Evolutionary conservation across 805 yeast species (phyloP).

Genomic region (Barnettozyma sucrosica): DNA sequence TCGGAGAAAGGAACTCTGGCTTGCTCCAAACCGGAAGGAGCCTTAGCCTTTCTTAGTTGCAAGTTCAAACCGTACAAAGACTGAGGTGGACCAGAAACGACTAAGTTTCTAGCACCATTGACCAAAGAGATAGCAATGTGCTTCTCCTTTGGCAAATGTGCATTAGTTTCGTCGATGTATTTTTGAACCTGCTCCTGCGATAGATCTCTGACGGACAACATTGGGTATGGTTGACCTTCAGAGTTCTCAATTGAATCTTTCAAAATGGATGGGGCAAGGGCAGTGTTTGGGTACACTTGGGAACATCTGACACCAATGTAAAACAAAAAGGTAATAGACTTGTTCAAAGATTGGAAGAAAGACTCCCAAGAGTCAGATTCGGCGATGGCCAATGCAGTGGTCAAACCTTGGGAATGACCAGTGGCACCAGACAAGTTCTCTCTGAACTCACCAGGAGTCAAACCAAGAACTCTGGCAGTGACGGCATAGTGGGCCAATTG

Average conservation of each 20-base stretch:
- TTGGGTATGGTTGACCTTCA: conserved; percentile 96
- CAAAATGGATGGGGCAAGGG: conserved; percentile 87
- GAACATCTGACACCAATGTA: conserved; percentile 91
- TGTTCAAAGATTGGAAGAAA: conserved; percentile 63
- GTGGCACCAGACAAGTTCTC: conserved; percentile 65
- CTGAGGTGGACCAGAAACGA: conserved; percentile 97
- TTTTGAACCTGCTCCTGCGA: conserved; percentile 71
- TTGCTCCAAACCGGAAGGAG: conserved; percentile 91
- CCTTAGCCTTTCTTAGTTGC: conserved; percentile 88
- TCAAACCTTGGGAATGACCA: conserved; percentile 88
- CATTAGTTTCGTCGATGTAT: conserved; percentile 81
- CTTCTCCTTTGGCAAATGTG: conserved; percentile 87
- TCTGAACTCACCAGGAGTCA: conserved; percentile 85
- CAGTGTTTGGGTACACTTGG: conserved; percentile 86
- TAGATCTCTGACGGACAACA: conserved; percentile 91
- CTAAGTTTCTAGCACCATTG: conserved; percentile 94
- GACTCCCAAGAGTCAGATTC: conserved; percentile 80
- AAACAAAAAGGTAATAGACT: conserved; percentile 81
- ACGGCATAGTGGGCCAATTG: conserved; percentile 92
- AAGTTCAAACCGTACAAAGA: conserved; percentile 93
- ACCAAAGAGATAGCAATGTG: conserved; percentile 86
- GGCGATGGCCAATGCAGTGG: conserved; percentile 89
- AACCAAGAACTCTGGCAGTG: conserved; percentile 77
- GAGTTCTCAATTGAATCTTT: conserved; percentile 90
- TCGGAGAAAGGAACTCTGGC: conserved; percentile 89